Base-by-base conservation (phyloP, 805 yeast genomes). In the Candida khao-thaluensis region DNA sequence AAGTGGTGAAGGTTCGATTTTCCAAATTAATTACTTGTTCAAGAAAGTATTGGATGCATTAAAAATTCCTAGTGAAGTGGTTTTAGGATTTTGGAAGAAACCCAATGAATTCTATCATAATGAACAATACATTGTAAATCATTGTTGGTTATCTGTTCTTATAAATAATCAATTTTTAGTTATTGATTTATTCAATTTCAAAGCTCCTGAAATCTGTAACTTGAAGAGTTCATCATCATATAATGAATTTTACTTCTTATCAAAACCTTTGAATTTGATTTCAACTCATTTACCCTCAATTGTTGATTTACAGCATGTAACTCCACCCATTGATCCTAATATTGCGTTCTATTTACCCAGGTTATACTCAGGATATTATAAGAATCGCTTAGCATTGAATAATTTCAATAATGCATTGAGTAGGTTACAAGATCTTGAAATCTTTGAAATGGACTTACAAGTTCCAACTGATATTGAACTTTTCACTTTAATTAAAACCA, bases 221-320 rank as follows among this genome's bases (percentile, higher is more conserved):
- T 44, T 66, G 22, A 52, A 53, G 12, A 49, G 50, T 25, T 33
- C 43, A n/a, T 17, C 46, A 28, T 48, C 51, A 16, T 48, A 57
- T 18, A 73, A 77, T 42, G 75, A 77, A 35, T 82, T 79, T 54
- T 93, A 86, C 59, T 91, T 90, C 61, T 60, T 93, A 44, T 68
- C 85, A 2, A 78, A 81, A 48, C 99, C 99, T 1, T 62, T 81
- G 39, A 76, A 80, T 41, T 56, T 88, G 29, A 76, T 93, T 11
- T 83, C 82, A 46, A 85, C 97, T 0, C 99, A 93, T 59, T 79
- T 88, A 33, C 98, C 99, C 10, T 71, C 79, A 12, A 79, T 79
- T 42, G 78, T 78, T 30, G 82, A 78, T 43, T 82, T 85, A 47
- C 99, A 93, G 60, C 96, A 86, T 62, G 77, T 91, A 15, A 72